Conservation (phyloP, 2,329 filamentous ascomycete species). For the Lithohypha guttulata region DNA sequence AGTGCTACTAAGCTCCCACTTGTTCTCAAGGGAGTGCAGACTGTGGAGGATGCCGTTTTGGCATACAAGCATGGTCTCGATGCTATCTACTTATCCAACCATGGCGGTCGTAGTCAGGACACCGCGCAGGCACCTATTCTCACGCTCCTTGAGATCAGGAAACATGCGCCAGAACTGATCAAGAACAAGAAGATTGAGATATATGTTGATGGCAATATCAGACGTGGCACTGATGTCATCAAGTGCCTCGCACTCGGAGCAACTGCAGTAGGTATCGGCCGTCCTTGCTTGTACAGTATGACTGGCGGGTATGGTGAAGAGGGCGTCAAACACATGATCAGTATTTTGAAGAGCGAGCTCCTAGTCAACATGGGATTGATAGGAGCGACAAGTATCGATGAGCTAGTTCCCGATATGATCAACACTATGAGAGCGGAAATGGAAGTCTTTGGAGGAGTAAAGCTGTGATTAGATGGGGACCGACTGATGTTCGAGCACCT, state of each 20-base stretch:
- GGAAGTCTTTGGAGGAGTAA: constrained; percentile 25
- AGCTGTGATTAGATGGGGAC: constrained; percentile 22
- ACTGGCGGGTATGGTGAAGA: constrained; percentile 36
- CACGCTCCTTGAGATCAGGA: constrained; percentile 51
- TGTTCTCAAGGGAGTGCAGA: constrained; percentile 48
- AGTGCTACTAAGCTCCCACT: constrained; percentile 39
- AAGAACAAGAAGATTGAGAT: constrained; percentile 32
- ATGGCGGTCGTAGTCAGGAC: constrained; percentile 48
- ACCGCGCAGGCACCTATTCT: constrained; percentile 38
- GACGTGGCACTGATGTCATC: constrained; percentile 43
- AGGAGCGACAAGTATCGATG: constrained; percentile 23
- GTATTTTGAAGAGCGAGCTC: constrained; percentile 27
- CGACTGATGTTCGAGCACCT: no score
- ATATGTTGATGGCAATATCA: constrained; percentile 44
- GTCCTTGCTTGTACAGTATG: constrained; percentile 44
- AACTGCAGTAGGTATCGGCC: constrained; percentile 43
- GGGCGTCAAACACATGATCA: constrained; percentile 39
- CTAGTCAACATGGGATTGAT: constrained; percentile 28
- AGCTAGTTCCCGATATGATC: constrained; percentile 25
- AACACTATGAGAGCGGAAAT: constrained; percentile 26
- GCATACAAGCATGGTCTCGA: constrained; percentile 41
- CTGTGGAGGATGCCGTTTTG: constrained; percentile 42
- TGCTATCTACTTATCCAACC: constrained; percentile 47
- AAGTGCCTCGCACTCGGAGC: constrained; percentile 44
- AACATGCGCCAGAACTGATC: constrained; percentile 32